Percentiles rank a stretch among this genome's conserved stretches.
Evolutionary conservation across 306 rosid species (phyloP).

Genomic region (Abrus pulchellus): DNA sequence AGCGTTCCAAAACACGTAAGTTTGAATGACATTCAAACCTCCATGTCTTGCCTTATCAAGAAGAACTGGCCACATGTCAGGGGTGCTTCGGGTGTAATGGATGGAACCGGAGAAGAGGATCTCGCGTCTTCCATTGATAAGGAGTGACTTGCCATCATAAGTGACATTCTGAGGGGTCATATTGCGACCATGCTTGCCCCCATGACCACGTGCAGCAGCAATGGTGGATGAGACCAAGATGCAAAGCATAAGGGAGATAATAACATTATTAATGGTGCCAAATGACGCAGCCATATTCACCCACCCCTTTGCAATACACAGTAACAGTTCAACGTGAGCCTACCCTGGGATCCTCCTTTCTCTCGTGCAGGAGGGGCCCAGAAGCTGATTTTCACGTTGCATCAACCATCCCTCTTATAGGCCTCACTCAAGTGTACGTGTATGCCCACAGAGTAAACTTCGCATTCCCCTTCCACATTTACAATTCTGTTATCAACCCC

Average conservation of each 20-base stretch:
- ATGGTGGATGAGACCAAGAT: constrained; percentile 19
- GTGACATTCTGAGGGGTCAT: constrained; percentile 45
- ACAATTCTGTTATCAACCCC: too few species aligned
- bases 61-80: constrained; percentile 82
- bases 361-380: constrained; percentile 40
- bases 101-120: constrained; percentile 86
- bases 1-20: constrained; percentile 92
- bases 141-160: constrained; percentile 60
- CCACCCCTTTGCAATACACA: too few species aligned
- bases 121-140: constrained; percentile 66
- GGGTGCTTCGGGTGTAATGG: constrained; percentile 86
- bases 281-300: too few species aligned
- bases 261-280: too few species aligned
- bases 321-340: constrained; percentile 1
- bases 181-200: not conserved
- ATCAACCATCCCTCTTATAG: not conserved
- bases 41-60: constrained; percentile 74
- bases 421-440: not conserved
- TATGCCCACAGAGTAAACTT: not conserved
- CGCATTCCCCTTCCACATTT: not conserved
- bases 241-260: too few species aligned
- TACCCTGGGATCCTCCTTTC: constrained; percentile 38
- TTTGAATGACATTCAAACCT: constrained; percentile 85
- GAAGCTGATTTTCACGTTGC: not conserved
- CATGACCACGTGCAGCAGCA: not conserved